A percentile compares a stretch with the other conserved stretches of the same genome.
phyloP scores from a whole-genome alignment of 2,329 filamentous ascomycete genomes.

The Microcyclospora pomicola region DNA sequence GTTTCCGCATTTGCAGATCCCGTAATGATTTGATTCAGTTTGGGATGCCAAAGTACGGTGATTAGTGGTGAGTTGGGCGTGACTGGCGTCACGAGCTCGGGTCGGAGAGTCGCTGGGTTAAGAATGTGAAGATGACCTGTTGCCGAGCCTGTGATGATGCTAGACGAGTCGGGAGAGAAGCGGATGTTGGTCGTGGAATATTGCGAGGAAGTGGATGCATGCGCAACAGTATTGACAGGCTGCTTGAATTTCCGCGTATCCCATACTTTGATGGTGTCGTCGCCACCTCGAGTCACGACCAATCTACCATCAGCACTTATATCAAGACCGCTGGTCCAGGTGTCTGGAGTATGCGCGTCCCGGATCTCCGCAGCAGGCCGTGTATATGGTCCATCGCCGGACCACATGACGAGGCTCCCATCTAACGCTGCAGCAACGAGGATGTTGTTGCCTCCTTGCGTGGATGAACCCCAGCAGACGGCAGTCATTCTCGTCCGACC shows the following conservation, averaged over 20 bases:
- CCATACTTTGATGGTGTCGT: slow-evolving; percentile 91
- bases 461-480: slow-evolving; percentile 67
- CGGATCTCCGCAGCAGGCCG: slow-evolving; percentile 71
- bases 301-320: slow-evolving; percentile 83
- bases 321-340: slow-evolving; percentile 86
- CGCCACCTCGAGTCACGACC: slow-evolving; percentile 79
- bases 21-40: slow-evolving; percentile 90
- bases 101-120: slow-evolving; percentile 76
- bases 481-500: slow-evolving; percentile 90
- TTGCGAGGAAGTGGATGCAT: slow-evolving; percentile 69
- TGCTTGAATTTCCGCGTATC: slow-evolving; percentile 91
- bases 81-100: slow-evolving; percentile 78
- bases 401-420: slow-evolving; percentile 83
- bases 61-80: slow-evolving; percentile 74
- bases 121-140: slow-evolving; percentile 82
- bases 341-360: slow-evolving; percentile 67
- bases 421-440: slow-evolving; percentile 76
- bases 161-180: slow-evolving; percentile 73
- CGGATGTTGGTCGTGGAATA: slow-evolving; percentile 77
- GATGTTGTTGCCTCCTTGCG: slow-evolving; percentile 64
- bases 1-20: slow-evolving; percentile 84
- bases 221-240: slow-evolving; percentile 65
- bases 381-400: slow-evolving; percentile 72
- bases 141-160: slow-evolving; percentile 77
- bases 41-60: slow-evolving; percentile 79